Conservation (phyloP, 345 rosid genomes). For the Dipteronia dyeriana region DNA sequence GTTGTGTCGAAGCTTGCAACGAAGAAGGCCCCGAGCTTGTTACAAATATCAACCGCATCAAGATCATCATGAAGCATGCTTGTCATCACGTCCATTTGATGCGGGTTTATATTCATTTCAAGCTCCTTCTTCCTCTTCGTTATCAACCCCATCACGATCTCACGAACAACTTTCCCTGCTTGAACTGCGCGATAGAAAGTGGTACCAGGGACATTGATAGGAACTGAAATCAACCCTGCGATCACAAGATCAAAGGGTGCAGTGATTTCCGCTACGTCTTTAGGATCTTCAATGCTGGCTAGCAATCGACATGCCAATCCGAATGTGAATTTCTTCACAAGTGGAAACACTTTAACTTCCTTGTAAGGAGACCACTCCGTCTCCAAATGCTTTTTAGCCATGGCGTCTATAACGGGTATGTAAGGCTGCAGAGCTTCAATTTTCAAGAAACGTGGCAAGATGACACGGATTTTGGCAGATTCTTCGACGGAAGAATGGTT, state of each 20-base stretch:
- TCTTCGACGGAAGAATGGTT: conserved; percentile 21
- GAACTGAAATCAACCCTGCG: conserved; percentile 32
- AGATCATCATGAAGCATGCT: conserved; percentile 18
- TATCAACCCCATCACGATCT: conserved; percentile 19
- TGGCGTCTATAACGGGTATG: conserved; percentile 34
- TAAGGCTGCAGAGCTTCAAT: conserved; percentile 28
- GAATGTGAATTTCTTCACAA: conserved; percentile 31
- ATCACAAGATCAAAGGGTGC: conserved; percentile 26
- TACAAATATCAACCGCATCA: conserved; percentile 25
- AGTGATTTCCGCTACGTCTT: conserved; percentile 5
- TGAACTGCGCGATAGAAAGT: conserved; percentile 26
- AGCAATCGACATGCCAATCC: conserved; percentile 34
- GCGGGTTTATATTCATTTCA: neutral
- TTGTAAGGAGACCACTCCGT: conserved; percentile 23
- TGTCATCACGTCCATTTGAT: conserved; percentile 16
- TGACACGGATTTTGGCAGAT: conserved; percentile 14
- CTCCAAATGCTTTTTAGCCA: conserved; percentile 33
- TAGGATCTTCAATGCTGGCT: conserved; percentile 21
- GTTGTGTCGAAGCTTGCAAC: conserved; percentile 33
- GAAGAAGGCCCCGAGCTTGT: conserved; percentile 29
- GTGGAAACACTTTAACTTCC: conserved; percentile 32
- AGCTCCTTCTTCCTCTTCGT: conserved; percentile 30
- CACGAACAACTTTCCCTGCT: conserved; percentile 20
- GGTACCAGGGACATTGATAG: conserved; percentile 33
- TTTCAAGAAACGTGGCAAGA: conserved; percentile 28